A percentile compares a stretch with the other conserved stretches of the same genome.
phyloP scores from a whole-genome alignment of 1,139 yeast genomes.

The Saccharomyces uvarum region DNA sequence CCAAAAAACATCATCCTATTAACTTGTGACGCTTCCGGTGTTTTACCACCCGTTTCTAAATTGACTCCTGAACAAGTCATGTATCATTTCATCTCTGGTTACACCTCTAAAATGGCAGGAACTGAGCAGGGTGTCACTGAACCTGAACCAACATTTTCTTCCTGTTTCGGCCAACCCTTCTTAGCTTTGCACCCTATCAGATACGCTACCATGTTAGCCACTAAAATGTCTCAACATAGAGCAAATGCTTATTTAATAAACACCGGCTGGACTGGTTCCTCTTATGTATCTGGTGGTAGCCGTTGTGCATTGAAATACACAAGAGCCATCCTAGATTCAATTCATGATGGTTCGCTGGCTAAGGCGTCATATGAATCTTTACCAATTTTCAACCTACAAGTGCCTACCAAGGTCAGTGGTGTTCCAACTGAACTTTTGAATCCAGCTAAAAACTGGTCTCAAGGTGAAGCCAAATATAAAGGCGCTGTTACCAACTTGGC shows the following conservation, averaged over 20 bases:
- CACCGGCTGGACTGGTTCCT: slow-evolving; percentile 98
- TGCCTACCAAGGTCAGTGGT: slow-evolving; percentile 74
- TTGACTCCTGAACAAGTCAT: slow-evolving; percentile 92
- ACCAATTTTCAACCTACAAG: slow-evolving; percentile 79
- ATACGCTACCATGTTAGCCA: slow-evolving; percentile 93
- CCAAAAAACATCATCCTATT: slow-evolving; percentile 88
- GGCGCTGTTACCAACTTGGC: slow-evolving; percentile 71
- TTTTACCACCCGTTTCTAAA: slow-evolving; percentile 92
- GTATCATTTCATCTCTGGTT: slow-evolving; percentile 98
- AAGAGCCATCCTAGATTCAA: slow-evolving; percentile 90
- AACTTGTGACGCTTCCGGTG: slow-evolving; percentile 98
- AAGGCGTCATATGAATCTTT: slow-evolving; percentile 75
- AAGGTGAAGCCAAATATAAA: slow-evolving; percentile 59
- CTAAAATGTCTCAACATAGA: slow-evolving; percentile 80
- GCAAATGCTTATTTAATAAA: slow-evolving; percentile 95
- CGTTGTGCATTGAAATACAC: slow-evolving; percentile 98
- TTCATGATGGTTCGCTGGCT: slow-evolving; percentile 83
- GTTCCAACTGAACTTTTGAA: slow-evolving; percentile 83
- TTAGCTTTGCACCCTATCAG: slow-evolving; percentile 96
- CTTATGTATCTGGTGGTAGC: slow-evolving; percentile 88
- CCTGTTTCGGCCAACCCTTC: slow-evolving; percentile 99
- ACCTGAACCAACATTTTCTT: slow-evolving; percentile 96
- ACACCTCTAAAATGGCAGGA: slow-evolving; percentile 99
- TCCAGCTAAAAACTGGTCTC: slow-evolving; percentile 80
- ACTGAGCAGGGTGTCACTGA: slow-evolving; percentile 98